Conservation (phyloP, 2,329 filamentous ascomycete genomes). For the Fusarium sororula region DNA sequence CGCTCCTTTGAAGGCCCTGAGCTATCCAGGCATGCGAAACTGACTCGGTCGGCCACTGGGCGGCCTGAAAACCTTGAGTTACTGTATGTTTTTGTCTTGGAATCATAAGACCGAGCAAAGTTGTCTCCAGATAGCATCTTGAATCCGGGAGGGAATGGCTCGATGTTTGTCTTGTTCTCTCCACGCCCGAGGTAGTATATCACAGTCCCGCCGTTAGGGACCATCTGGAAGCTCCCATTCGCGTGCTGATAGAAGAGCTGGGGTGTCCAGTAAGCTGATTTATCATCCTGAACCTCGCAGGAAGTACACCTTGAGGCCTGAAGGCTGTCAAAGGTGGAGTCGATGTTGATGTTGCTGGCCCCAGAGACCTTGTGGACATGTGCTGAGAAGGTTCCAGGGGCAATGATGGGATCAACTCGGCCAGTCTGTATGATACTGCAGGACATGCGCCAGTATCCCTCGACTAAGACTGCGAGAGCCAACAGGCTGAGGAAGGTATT, state of each 20-base stretch:
- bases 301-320: slow-evolving; percentile 36
- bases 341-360: slow-evolving; percentile 33
- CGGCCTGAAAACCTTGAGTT: slow-evolving; percentile 13
- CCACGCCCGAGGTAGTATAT: slow-evolving; percentile 38
- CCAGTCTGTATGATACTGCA: slow-evolving; percentile 37
- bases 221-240: slow-evolving; percentile 37
- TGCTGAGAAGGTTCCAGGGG: slow-evolving; percentile 28
- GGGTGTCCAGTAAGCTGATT: slow-evolving; percentile 40
- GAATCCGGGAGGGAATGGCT: slow-evolving; percentile 37
- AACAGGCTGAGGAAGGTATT: slow-evolving; percentile 16
- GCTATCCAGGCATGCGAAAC: slow-evolving; percentile 38
- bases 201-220: slow-evolving; percentile 35
- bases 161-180: slow-evolving; percentile 35
- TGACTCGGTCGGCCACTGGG: slow-evolving; percentile 32
- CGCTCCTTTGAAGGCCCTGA: slow-evolving; percentile 31
- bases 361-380: slow-evolving; percentile 38
- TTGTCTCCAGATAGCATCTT: slow-evolving; percentile 36
- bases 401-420: slow-evolving; percentile 35
- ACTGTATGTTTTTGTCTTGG: slow-evolving; percentile 34
- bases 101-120: slow-evolving; percentile 22
- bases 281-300: slow-evolving; percentile 37
- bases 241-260: slow-evolving; percentile 36
- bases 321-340: slow-evolving; percentile 22
- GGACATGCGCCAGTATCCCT: slow-evolving; percentile 40
- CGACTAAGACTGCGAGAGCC: slow-evolving; percentile 3